Evolutionary conservation across 306 rosid species (phyloP).

Genomic region (Crotalaria pallida): DNA sequence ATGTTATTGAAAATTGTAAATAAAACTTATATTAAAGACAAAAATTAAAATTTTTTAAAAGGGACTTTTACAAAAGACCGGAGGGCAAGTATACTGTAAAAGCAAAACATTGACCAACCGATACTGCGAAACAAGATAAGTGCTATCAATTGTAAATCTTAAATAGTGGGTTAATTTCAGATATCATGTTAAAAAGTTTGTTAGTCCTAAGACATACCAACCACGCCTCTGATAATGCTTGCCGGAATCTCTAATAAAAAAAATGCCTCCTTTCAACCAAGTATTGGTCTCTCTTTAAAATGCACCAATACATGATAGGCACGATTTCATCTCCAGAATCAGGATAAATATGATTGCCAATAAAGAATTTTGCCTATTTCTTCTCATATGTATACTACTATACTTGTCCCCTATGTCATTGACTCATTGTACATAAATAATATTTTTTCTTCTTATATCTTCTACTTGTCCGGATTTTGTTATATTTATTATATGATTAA

Average conservation of each 20-base stretch:
- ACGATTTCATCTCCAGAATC: conserved; percentile 29
- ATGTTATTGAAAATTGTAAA: no score
- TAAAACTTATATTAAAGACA: no score
- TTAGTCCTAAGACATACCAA: neutral
- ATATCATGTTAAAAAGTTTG: neutral
- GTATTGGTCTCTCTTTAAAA: neutral
- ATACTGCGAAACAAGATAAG: neutral
- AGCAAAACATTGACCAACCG: neutral
- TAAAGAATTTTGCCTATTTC: conserved; percentile 2
- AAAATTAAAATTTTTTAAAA: no score
- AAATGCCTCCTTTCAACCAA: neutral
- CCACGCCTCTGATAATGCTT: neutral
- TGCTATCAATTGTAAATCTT: neutral
- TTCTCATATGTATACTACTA: neutral
- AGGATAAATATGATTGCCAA: neutral
- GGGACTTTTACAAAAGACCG: no score
- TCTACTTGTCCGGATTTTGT: neutral
- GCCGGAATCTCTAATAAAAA: no score
- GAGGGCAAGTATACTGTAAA: neutral
- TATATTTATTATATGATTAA: conserved; percentile 3
- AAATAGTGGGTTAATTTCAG: neutral
- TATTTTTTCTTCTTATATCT: neutral
- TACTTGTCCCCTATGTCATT: neutral
- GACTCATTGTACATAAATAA: neutral
- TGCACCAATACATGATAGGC: conserved; percentile 1